Evolutionary conservation across 2,329 filamentous ascomycete species (phyloP).

Genomic region (Nemania abortiva): DNA sequence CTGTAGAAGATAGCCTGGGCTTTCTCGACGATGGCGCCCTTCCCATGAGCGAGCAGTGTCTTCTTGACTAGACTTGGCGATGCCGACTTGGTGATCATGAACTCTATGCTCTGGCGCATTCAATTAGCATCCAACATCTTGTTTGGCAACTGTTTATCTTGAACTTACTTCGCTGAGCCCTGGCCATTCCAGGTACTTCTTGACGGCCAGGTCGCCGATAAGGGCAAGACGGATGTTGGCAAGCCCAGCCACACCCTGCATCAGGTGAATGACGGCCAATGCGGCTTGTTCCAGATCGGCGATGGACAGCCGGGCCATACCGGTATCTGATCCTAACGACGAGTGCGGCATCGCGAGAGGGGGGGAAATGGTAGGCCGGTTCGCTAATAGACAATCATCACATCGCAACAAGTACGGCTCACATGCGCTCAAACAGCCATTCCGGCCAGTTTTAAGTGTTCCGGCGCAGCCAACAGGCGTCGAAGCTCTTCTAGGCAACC

Average conservation of each 20-base stretch:
- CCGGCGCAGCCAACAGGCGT: conserved; percentile 1
- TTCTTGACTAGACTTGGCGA: conserved; percentile 41
- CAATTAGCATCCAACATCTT: conserved; percentile 11
- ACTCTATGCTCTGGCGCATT: conserved; percentile 38
- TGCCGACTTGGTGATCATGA: conserved; percentile 35
- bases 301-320: conserved; percentile 32
- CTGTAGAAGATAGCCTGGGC: conserved; percentile 37
- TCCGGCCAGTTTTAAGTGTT: conserved; percentile 33
- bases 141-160: background rate
- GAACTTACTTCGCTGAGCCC: conserved; percentile 34
- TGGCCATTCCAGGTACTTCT: conserved; percentile 35
- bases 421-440: conserved; percentile 13
- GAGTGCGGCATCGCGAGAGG: conserved; percentile 32
- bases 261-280: conserved; percentile 36
- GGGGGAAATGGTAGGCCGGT: conserved; percentile 14
- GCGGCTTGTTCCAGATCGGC: conserved; percentile 39
- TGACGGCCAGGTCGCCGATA: conserved; percentile 38
- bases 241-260: conserved; percentile 36
- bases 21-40: conserved; percentile 33
- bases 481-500: conserved; percentile 20
- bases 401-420: background rate
- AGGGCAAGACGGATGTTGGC: conserved; percentile 37
- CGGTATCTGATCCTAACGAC: conserved; percentile 19
- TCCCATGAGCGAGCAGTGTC: conserved; percentile 34
- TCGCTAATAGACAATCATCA: conserved; percentile 26